Conservation (phyloP, 805 yeast genomes). For the Candida chilensis region DNA sequence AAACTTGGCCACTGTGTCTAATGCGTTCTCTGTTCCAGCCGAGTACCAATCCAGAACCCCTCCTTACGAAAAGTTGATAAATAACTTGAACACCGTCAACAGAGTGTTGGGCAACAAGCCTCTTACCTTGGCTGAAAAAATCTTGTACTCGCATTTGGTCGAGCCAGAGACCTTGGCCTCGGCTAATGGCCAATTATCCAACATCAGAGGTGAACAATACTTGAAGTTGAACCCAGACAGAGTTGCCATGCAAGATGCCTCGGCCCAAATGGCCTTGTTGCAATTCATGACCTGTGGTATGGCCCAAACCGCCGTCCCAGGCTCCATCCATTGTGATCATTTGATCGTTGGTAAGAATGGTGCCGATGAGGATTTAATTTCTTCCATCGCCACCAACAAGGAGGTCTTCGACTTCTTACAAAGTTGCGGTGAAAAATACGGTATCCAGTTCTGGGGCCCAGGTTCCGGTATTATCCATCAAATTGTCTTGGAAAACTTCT, state of each 20-base stretch:
- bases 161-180: conserved; percentile 67
- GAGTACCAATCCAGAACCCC: conserved; percentile 71
- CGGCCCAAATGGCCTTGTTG: conserved; percentile 97
- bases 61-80: conserved; percentile 71
- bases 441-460: conserved; percentile 98
- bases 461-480: conserved; percentile 99
- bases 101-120: conserved; percentile 60
- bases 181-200: conserved; percentile 36
- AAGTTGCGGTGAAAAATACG: conserved; percentile 88
- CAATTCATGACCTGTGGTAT: conserved; percentile 98
- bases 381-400: conserved; percentile 78
- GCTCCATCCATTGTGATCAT: conserved; percentile 96
- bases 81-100: conserved; percentile 56
- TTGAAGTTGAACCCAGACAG: conserved; percentile 93
- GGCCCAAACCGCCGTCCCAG: conserved; percentile 83
- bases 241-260: conserved; percentile 99
- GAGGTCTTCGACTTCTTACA: conserved; percentile 95
- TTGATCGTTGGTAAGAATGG: conserved; percentile 95
- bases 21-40: conserved; percentile 32
- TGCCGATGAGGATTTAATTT: conserved; percentile 72
- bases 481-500: conserved; percentile 92
- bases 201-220: conserved; percentile 80
- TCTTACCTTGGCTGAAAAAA: conserved; percentile 89
- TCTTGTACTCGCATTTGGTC: conserved; percentile 85
- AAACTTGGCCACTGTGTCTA: neutral